Evolutionary conservation across 2,329 filamentous ascomycete genomes (phyloP).

Genomic region (Neopestalotiopsis sp.): DNA sequence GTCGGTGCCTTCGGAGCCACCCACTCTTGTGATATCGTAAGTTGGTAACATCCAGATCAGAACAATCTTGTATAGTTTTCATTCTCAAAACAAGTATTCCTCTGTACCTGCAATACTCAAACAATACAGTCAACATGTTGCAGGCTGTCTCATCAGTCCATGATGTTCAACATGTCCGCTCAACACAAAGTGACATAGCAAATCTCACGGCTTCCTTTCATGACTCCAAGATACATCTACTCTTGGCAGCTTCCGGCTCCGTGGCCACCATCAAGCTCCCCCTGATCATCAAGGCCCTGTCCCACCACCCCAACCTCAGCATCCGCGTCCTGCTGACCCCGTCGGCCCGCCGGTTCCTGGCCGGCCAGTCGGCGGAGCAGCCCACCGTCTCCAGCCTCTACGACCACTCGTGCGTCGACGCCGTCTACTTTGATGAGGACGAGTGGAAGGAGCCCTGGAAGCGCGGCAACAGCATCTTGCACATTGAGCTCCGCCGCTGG

Average conservation of each 20-base stretch:
- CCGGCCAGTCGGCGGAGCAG: constrained; percentile 78
- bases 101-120: background rate
- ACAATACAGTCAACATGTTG: constrained; percentile 25
- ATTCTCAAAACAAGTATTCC: background rate
- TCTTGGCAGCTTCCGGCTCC: constrained; percentile 71
- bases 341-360: constrained; percentile 76
- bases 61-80: background rate
- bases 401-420: constrained; percentile 74
- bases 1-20: background rate
- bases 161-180: constrained; percentile 29
- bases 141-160: constrained; percentile 31
- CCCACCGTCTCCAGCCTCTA: constrained; percentile 67
- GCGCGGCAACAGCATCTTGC: constrained; percentile 79
- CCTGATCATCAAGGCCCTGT: constrained; percentile 66
- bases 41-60: background rate
- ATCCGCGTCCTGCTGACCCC: constrained; percentile 85
- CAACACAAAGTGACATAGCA: constrained; percentile 30
- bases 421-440: constrained; percentile 80
- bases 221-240: constrained; percentile 63
- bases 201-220: constrained; percentile 38
- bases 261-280: constrained; percentile 90
- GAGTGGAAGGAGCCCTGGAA: constrained; percentile 85
- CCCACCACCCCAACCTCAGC: constrained; percentile 58
- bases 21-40: too few relatives aligned
- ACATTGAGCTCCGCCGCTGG: constrained; percentile 87